Conservation (phyloP, 768 basidiomycete species). For the Suillus clintonianus region DNA sequence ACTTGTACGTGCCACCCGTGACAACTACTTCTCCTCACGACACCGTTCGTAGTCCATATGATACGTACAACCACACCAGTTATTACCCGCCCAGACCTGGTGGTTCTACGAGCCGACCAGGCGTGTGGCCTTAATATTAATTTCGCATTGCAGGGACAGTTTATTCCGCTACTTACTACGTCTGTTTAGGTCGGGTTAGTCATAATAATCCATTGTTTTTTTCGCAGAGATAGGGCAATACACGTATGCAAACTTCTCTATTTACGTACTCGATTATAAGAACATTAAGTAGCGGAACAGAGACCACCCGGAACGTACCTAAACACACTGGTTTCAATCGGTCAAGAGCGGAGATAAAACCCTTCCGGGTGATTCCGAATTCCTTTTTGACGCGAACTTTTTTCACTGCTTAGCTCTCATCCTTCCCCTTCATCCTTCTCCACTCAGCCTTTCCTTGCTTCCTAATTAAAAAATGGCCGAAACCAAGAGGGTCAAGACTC, state of each 20-base stretch:
- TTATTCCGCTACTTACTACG: constrained; percentile 7
- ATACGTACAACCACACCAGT: constrained; percentile 17
- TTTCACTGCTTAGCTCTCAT: constrained; percentile 44
- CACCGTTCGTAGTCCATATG: constrained; percentile 22
- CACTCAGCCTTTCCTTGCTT: constrained; percentile 51
- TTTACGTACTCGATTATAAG: neutral
- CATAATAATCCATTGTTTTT: constrained; percentile 14
- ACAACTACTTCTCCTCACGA: constrained; percentile 16
- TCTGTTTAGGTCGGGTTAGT: constrained; percentile 9
- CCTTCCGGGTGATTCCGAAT: constrained; percentile 33
- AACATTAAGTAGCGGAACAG: neutral
- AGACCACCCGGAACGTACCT: constrained; percentile 10
- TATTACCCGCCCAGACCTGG: constrained; percentile 23
- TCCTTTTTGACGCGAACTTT: constrained; percentile 49
- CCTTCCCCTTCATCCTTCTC: constrained; percentile 45
- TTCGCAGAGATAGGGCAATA: neutral
- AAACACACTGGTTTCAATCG: constrained; percentile 13
- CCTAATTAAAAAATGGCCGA: constrained; percentile 72
- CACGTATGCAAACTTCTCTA: neutral
- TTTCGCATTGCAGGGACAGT: constrained; percentile 4
- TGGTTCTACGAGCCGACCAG: constrained; percentile 24
- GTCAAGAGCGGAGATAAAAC: constrained; percentile 30
- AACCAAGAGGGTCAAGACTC: constrained; percentile 80
- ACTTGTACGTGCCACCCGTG: constrained; percentile 17
- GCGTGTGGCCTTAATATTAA: constrained; percentile 30